Base-by-base conservation (phyloP, 169 alveolate species). In the Eimeria acervulina region DNA sequence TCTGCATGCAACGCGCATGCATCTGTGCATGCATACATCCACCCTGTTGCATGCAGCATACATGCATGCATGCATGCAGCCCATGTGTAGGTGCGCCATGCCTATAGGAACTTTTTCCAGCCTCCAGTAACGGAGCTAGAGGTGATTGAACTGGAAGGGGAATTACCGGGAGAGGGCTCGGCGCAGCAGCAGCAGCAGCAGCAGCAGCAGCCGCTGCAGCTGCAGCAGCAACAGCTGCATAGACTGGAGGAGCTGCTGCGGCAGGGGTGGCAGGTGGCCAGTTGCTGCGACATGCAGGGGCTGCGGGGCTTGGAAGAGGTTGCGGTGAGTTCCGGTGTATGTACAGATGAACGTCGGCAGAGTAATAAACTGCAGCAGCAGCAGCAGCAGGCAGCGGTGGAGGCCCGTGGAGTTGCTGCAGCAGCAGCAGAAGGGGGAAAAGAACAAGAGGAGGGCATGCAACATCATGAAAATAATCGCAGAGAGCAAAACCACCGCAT, bases 231-330 rank as follows among this genome's bases (percentile, higher is more conserved):
- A 21, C 68, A 59, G 68, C 68, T 59, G 19, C 68, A 59, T 19
- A 59, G 1, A n/a, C 68, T 59, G 2, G 91, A 83, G 42, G 72
- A 47, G 44, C 33, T 83, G 74, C 19, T 44, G 17, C 91, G 72
- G 3, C 31, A n/a, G 33, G 74, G 91, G 31, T 83, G 91, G 91
- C 52, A n/a, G n/a, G 74, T 83, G 28, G 91, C 91, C 1, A 31
- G 74, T 13, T 47, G 40, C 91, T 83, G 91, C 91, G 91, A 83
- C 91, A 21, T 83, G 12, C 74, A 83, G 44, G 70, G 74, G 66
- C 51, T 83, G 91, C 72, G 55, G 7, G n/a, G 19, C 23, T 74
- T 83, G 31, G 91, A 83, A 31, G 74, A 83, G 44, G 15, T 83
- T 28, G 51, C 47, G 42, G 68, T 59, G 68, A 12, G 19, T 3